phyloP scores from a whole-genome alignment of 352 stramenopile genomes.

The Achlya hypogyna region DNA sequence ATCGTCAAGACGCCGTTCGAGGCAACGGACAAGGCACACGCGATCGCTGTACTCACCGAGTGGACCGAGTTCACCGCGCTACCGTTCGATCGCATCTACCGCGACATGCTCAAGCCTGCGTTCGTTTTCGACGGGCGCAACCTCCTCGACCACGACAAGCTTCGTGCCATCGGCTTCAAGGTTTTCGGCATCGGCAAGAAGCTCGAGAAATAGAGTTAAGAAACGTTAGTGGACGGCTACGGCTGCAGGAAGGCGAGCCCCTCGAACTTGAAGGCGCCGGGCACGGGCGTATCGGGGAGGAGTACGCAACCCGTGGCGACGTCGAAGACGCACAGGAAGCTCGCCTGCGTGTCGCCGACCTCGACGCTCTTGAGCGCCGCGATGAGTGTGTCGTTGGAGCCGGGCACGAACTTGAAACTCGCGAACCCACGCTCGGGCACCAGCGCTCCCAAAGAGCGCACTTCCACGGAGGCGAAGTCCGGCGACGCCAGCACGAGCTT shows the following conservation, averaged over 20 bases:
- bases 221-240: not conserved
- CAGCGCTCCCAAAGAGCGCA: conserved; percentile 62
- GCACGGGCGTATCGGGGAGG: conserved; percentile 85
- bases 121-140: conserved; percentile 99
- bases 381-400: conserved; percentile 84
- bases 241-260: conserved; percentile 78
- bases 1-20: conserved; percentile 84
- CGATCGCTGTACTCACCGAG: conserved; percentile 94
- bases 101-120: conserved; percentile 96
- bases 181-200: conserved; percentile 95
- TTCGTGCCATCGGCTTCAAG: conserved; percentile 96
- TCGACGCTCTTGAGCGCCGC: conserved; percentile 92
- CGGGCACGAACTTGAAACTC: conserved; percentile 92
- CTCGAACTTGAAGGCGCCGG: conserved; percentile 88
- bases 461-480: conserved; percentile 77
- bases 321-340: conserved; percentile 89
- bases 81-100: conserved; percentile 95
- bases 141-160: conserved; percentile 89
- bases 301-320: conserved; percentile 78
- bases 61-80: conserved; percentile 98
- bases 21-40: conserved; percentile 88
- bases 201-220: not conserved
- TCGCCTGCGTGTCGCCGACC: conserved; percentile 84
- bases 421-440: conserved; percentile 87
- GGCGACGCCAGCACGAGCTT: conserved; percentile 84